Base-by-base conservation (phyloP, 345 rosid species). In the Odontarrhena argentea region DNA sequence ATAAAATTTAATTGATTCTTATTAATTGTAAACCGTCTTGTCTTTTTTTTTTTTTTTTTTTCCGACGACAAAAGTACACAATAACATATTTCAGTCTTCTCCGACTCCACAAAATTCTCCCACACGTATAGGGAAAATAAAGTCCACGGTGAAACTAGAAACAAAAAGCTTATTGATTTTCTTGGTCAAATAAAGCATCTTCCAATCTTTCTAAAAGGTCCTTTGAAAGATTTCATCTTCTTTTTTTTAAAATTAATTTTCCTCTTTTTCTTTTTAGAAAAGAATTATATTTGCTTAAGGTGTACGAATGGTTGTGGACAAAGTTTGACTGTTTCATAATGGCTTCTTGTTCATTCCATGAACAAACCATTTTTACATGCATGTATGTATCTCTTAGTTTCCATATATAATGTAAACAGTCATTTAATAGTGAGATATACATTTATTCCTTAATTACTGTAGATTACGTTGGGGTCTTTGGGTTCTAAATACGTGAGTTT, bases 321-420 rank as follows among this genome's bases (percentile, higher is more conserved):
- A 63, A 63, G 52, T 71, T 63, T 63, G 75, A 71, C 49, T 63
- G 28, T 62, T 18, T 63, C 75, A 63, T 55, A 28, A 30, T 63
- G 59, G n/a, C 58, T 53, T 63, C 75, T 14, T 45, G 50, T 51
- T 41, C 32, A 25, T 47, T 45, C 42, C 59, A 13, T 26, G 40
- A 63, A 37, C 48, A 26, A 50, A 12, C 15, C 36, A 50, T 36
- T 50, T 35, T 15, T 8, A 24, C 24, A 35, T 24, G 10, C 42
- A 28, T 3, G 4, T 28, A 32, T 42, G 14, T 67, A 55, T 56
- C 13, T 34, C 18, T 24, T 14, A n/a, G 22, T 3, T 42, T 43
- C 18, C 15, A 35, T 1, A 35, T 51, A 49, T 58, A 58, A 8
- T 58, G 36, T 25, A 40, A n/a, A 11, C 8, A 18, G 18, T 9